Base-by-base conservation (phyloP, 345 rosid genomes). In the Euphorbia tirucalli region DNA sequence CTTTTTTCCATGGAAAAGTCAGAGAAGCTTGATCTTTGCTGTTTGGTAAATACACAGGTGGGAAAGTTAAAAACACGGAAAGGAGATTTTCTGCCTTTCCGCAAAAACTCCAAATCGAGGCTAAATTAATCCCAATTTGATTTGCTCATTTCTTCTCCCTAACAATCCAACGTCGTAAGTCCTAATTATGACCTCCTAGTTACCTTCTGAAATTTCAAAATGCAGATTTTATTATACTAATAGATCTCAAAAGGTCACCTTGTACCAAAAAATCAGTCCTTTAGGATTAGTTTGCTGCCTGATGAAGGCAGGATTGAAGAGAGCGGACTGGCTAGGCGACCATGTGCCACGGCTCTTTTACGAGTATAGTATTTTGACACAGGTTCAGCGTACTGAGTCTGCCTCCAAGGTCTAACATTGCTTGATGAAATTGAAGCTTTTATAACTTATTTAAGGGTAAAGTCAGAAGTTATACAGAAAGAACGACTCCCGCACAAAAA, bases 231-330 rank as follows among this genome's bases (percentile, higher is more conserved):
- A 90, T 84, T 81, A 91, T 85, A 81, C 85, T 22, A 87, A 83
- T 77, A 81, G 89, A 75, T 73, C 83, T 15, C 83, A 83, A 25
- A 88, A 85, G 77, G 73, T 86, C 15, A 88, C 90, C 10, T 76
- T 93, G 61, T 86, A 89, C 79, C 84, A 88, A 65, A 87, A 77
- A 78, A 85, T 93, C 84, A 91, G 98, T 67, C 96, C 96, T 48
- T 76, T 89, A 67, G 96, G 97, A 73, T 79, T 46, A 86, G 85
- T 73, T 78, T 91, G 25, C 81, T 75, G 22, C 89, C 93, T 2
- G 72, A 87, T 49, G 82, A 82, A 81, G 90, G 90, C 57, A 82
- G 77, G 43, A 55, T 35, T 21, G 79, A 66, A 61, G 92, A 88
- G 46, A n/a, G n/a, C n/a, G n/a, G n/a, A n/a, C n/a, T n/a, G n/a